These are phyloP conservation scores for Trifolium repens DNA, from an alignment of 306 rosid species.

Conservation along the genomic window DNA sequence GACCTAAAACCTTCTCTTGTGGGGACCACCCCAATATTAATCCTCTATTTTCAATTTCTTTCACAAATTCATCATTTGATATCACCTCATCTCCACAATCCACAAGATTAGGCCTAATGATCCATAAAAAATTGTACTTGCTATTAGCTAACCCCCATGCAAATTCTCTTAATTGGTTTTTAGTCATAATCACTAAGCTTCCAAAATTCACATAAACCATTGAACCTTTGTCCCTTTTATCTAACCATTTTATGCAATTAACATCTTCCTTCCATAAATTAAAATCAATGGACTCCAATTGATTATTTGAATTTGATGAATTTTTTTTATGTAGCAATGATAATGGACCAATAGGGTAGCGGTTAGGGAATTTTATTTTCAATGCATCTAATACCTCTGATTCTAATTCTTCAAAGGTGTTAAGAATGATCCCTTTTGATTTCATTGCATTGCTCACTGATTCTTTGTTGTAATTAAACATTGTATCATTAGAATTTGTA, in stretches of 20 bases:
- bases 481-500: slow-evolving; percentile 37
- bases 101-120: slow-evolving; percentile 47
- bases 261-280: slow-evolving; percentile 45
- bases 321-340: slow-evolving; percentile 37
- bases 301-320: slow-evolving; percentile 25
- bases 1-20: slow-evolving; percentile 46
- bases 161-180: slow-evolving; percentile 43
- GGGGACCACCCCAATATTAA: slow-evolving; percentile 47
- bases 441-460: slow-evolving; percentile 35
- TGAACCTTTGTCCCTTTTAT: slow-evolving; percentile 38
- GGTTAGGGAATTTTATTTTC: slow-evolving; percentile 37
- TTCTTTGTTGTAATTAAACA: slow-evolving; percentile 45
- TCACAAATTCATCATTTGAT: slow-evolving; percentile 38
- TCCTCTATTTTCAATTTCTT: slow-evolving; percentile 37
- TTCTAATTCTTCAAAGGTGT: slow-evolving; percentile 49
- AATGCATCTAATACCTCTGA: slow-evolving; percentile 44
- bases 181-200: slow-evolving; percentile 45
- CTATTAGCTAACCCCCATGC: slow-evolving; percentile 53
- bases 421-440: slow-evolving; percentile 46
- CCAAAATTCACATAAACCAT: slow-evolving; percentile 53
- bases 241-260: slow-evolving; percentile 44
- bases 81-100: slow-evolving; percentile 36
- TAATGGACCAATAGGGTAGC: slow-evolving; percentile 48
- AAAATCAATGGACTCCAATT: slow-evolving; percentile 33
- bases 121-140: slow-evolving; percentile 44